Conservation (phyloP, 75 land plant species). For the Pinus taeda region DNA sequence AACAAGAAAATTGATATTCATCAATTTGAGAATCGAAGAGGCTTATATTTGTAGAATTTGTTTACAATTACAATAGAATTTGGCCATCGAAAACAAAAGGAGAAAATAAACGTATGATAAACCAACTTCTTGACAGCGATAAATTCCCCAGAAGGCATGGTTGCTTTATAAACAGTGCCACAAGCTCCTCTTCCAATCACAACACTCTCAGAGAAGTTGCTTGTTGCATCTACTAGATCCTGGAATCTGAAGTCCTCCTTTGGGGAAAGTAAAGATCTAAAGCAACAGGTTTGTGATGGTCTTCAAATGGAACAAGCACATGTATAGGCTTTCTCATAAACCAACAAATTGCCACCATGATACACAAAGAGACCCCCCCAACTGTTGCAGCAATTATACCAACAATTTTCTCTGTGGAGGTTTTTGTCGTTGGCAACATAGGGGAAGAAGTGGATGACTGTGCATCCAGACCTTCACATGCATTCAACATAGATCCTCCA, state of each 20-base stretch:
- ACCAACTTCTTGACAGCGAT: conserved; percentile 58
- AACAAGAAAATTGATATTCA: no score
- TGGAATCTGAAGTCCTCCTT: conserved; percentile 46
- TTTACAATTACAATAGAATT: no score
- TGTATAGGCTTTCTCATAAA: conserved; percentile 18
- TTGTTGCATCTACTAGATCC: conserved; percentile 57
- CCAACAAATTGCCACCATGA: conserved; percentile 43
- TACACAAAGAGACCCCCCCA: conserved; percentile 29
- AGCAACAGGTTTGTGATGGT: conserved; percentile 7
- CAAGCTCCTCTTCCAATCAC: conserved; percentile 54
- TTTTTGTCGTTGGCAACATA: conserved; percentile 11
- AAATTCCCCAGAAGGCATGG: conserved; percentile 35
- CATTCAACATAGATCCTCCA: conserved; percentile 12
- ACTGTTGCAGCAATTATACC: conserved; percentile 35
- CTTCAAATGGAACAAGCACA: conserved; percentile 22
- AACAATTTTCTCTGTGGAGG: conserved; percentile 37
- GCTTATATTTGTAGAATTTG: no score
- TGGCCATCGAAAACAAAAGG: no score
- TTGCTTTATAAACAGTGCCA: conserved; percentile 66
- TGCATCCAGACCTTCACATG: not conserved
- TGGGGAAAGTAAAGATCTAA: conserved; percentile 31
- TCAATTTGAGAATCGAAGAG: no score
- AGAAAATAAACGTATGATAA: no score
- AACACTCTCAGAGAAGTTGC: conserved; percentile 41
- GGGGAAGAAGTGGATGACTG: not conserved